Evolutionary conservation across 352 stramenopile genomes (phyloP).

Genomic region (Elongisporangium undulatum): DNA sequence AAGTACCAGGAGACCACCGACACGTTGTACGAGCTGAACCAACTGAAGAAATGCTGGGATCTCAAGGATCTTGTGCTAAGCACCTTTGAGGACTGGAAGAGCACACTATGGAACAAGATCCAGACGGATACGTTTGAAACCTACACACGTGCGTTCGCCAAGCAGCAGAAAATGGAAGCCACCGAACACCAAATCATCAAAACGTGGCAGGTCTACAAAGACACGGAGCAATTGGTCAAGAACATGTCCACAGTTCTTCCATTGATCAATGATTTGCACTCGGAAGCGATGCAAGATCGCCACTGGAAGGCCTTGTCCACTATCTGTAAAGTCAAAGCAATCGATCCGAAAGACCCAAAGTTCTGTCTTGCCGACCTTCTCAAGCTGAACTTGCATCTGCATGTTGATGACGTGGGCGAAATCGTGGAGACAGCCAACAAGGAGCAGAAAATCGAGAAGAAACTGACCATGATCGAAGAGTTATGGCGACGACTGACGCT

Average conservation of each 20-base stretch:
- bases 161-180: slow-evolving; percentile 81
- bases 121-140: slow-evolving; percentile 78
- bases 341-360: slow-evolving; percentile 79
- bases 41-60: slow-evolving; percentile 87
- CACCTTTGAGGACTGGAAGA: slow-evolving; percentile 87
- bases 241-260: slow-evolving; percentile 84
- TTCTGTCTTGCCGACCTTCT: slow-evolving; percentile 81
- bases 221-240: slow-evolving; percentile 83
- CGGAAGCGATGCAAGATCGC: slow-evolving; percentile 91
- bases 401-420: slow-evolving; percentile 84
- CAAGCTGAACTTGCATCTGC: slow-evolving; percentile 76
- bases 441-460: slow-evolving; percentile 90
- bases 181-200: slow-evolving; percentile 85
- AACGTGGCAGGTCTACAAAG: slow-evolving; percentile 85
- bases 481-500: slow-evolving; percentile 78
- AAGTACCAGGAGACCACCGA: slow-evolving; percentile 89
- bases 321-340: slow-evolving; percentile 86
- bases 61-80: slow-evolving; percentile 75
- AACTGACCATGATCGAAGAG: slow-evolving; percentile 86
- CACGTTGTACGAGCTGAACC: slow-evolving; percentile 81
- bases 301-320: slow-evolving; percentile 90
- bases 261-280: slow-evolving; percentile 95
- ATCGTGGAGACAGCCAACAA: slow-evolving; percentile 89
- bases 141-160: slow-evolving; percentile 78
- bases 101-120: slow-evolving; percentile 73